These are phyloP conservation scores for Citrus hindsii DNA, from an alignment of 345 rosid genomes.

Conservation along the genomic window DNA sequence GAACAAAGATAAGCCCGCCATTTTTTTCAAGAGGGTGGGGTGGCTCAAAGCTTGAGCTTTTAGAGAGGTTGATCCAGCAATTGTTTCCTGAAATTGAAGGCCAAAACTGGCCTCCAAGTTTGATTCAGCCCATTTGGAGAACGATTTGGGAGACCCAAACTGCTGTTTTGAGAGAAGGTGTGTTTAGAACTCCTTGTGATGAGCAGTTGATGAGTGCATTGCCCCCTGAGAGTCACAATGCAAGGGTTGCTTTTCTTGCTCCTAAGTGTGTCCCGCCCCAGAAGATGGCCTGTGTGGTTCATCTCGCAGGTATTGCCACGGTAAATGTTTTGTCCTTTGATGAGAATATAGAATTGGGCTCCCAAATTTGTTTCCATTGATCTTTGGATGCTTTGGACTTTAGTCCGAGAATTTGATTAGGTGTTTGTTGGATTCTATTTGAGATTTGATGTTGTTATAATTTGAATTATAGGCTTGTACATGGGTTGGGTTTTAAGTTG, in stretches of 20 bases:
- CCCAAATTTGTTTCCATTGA: neutral
- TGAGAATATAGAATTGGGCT: neutral
- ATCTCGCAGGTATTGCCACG: constrained; percentile 82
- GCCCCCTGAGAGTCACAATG: constrained; percentile 85
- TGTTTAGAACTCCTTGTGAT: constrained; percentile 78
- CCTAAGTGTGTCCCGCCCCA: constrained; percentile 75
- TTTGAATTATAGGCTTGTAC: neutral
- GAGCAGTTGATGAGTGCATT: constrained; percentile 72
- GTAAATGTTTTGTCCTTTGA: neutral
- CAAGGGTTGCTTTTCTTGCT: constrained; percentile 83
- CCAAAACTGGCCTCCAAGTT: constrained; percentile 69
- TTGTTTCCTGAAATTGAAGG: constrained; percentile 70
- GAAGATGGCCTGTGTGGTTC: constrained; percentile 95
- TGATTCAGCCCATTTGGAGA: constrained; percentile 75
- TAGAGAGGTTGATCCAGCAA: constrained; percentile 71
- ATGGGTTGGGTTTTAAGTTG: neutral
- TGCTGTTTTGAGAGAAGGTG: constrained; percentile 81
- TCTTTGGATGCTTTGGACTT: neutral
- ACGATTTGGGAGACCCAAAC: constrained; percentile 85
- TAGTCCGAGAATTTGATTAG: neutral
- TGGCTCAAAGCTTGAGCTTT: constrained; percentile 75
- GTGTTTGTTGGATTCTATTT: neutral
- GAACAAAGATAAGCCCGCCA: constrained; percentile 71
- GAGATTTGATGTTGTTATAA: neutral
- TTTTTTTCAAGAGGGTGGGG: constrained; percentile 98